phyloP scores from a whole-genome alignment of 306 rosid genomes.

The Arachis hypogaea region DNA sequence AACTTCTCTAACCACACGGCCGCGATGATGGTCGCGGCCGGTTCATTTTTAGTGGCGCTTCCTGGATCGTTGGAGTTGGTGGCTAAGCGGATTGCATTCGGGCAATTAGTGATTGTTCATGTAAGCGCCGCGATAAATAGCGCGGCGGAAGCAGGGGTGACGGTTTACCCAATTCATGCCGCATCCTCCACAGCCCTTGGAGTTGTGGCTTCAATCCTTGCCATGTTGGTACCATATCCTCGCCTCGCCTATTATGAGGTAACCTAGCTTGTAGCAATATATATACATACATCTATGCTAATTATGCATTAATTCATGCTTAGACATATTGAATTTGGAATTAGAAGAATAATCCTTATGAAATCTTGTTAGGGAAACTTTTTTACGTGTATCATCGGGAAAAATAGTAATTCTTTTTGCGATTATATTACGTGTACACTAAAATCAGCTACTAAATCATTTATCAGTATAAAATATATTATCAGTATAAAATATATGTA shows the following conservation, averaged over 20 bases:
- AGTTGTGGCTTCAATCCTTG: conserved; percentile 69
- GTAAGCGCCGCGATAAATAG: conserved; percentile 64
- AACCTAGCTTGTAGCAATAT: not conserved
- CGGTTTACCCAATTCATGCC: conserved; percentile 56
- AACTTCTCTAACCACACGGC: conserved; percentile 40
- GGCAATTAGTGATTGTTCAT: conserved; percentile 70
- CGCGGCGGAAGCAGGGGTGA: conserved; percentile 35
- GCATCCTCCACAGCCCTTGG: conserved; percentile 68
- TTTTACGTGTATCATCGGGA: not conserved
- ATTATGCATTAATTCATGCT: not conserved
- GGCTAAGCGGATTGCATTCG: conserved; percentile 72
- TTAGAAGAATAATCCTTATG: not conserved
- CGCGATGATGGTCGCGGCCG: conserved; percentile 42
- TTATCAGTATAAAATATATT: too few relatives aligned
- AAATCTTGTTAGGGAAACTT: not conserved
- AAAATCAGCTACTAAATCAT: too few relatives aligned
- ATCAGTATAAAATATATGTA: too few relatives aligned
- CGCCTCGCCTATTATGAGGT: conserved; percentile 60
- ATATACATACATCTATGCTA: too few relatives aligned
- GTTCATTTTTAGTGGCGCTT: conserved; percentile 62
- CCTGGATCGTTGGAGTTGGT: conserved; percentile 61
- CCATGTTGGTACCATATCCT: conserved; percentile 72
- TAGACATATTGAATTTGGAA: not conserved
- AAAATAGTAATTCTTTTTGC: too few relatives aligned
- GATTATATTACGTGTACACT: too few relatives aligned